These are phyloP conservation scores for Streptanthus diversifolius DNA, from an alignment of 345 rosid genomes.

Conservation along the genomic window DNA sequence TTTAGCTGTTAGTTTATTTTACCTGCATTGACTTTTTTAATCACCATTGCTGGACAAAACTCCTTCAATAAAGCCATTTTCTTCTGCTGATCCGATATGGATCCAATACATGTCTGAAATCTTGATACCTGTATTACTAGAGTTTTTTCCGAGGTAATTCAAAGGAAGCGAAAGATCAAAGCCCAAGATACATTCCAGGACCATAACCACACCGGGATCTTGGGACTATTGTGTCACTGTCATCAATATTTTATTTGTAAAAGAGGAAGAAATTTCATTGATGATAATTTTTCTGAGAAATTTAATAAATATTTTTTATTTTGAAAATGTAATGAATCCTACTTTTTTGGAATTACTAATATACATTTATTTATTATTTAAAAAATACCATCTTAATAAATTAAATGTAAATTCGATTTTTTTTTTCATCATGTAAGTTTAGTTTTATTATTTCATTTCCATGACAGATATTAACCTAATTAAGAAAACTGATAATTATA, in stretches of 20 bases:
- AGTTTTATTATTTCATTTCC: too few species aligned
- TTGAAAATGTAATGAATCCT: too few species aligned
- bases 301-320: too few species aligned
- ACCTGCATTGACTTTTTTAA: conserved; percentile 71
- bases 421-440: too few species aligned
- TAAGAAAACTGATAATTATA: too few species aligned
- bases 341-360: too few species aligned
- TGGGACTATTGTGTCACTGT: conserved; percentile 43
- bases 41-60: conserved; percentile 44
- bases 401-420: too few species aligned
- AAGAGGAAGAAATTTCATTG: not conserved
- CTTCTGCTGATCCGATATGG: conserved; percentile 49
- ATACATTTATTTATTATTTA: too few species aligned
- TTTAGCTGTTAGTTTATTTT: not conserved
- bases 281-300: too few species aligned
- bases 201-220: conserved; percentile 77
- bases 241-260: not conserved
- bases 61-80: conserved; percentile 63
- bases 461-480: too few species aligned
- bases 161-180: conserved; percentile 79
- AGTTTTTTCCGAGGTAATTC: conserved; percentile 60
- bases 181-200: conserved; percentile 80
- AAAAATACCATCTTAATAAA: too few species aligned
- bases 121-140: conserved; percentile 64
- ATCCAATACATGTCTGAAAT: not conserved